phyloP scores from a whole-genome alignment of 108 stramenopile species.

The Nannochloropsis granulata region DNA sequence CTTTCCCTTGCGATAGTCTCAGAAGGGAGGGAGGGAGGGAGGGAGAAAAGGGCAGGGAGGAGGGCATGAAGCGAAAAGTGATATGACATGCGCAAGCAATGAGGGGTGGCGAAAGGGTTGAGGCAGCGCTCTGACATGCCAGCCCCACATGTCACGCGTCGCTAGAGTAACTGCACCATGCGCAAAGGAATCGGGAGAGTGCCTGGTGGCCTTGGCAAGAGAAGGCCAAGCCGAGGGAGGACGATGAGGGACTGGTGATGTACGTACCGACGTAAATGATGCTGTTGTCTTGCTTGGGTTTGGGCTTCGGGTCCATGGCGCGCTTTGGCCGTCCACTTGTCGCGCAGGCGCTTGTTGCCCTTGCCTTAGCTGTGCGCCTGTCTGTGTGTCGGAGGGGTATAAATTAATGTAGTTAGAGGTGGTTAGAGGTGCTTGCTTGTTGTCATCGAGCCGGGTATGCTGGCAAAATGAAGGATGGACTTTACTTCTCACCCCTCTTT shows the following conservation, averaged over 20 bases:
- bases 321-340: neutral
- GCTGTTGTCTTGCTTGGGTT: neutral
- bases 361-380: neutral
- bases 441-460: neutral
- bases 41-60: neutral
- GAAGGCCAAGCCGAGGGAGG: neutral
- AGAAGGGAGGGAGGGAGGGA: neutral
- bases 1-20: too few species aligned
- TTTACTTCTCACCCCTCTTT: neutral
- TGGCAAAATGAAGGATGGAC: neutral
- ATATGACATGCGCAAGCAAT: neutral
- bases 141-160: too few species aligned
- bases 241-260: conserved; percentile 10
- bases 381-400: neutral
- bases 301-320: neutral
- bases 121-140: neutral
- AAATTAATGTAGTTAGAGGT: neutral
- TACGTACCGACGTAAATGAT: conserved; percentile 3
- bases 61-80: neutral
- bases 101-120: neutral
- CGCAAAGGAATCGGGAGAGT: neutral
- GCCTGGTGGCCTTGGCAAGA: too few species aligned
- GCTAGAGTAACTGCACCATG: neutral
- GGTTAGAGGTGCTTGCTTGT: neutral
- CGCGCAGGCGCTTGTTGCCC: neutral